A percentile compares a stretch with the other conserved stretches of the same genome.
These are phyloP conservation scores for Sanchytrium tribonematis DNA, from an alignment of 371 early-diverging fungal species.

Conservation along the genomic window DNA sequence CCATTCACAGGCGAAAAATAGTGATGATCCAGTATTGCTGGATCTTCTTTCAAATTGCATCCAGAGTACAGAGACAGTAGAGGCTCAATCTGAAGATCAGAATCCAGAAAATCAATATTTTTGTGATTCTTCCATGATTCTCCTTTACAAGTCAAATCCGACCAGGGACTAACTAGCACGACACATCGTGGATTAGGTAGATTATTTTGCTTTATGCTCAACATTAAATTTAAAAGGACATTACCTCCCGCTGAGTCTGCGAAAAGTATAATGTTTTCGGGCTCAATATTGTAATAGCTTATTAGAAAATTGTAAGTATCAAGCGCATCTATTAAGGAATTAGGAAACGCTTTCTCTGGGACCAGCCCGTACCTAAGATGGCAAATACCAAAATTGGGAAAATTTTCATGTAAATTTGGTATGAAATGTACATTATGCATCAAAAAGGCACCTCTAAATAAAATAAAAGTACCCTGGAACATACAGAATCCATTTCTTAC, in stretches of 20 bases:
- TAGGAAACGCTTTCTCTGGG: neutral
- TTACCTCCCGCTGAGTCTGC: neutral
- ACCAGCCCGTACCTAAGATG: neutral
- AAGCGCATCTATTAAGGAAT: neutral
- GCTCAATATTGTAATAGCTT: neutral
- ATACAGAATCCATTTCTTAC: neutral
- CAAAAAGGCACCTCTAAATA: neutral
- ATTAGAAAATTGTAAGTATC: neutral
- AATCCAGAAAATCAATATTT: neutral
- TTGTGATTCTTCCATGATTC: neutral
- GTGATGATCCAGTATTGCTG: neutral
- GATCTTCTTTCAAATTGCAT: neutral
- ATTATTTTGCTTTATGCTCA: neutral
- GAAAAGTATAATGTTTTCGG: neutral
- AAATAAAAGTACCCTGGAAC: no score
- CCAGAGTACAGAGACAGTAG: neutral
- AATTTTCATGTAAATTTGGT: neutral
- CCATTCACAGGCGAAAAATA: neutral
- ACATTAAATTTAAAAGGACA: neutral
- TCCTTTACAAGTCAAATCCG: neutral
- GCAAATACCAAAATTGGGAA: neutral
- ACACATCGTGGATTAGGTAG: neutral
- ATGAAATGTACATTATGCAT: neutral
- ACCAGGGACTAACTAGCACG: neutral
- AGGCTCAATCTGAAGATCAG: neutral